phyloP scores from a whole-genome alignment of 352 stramenopile species.

The Phytopythium vexans region DNA sequence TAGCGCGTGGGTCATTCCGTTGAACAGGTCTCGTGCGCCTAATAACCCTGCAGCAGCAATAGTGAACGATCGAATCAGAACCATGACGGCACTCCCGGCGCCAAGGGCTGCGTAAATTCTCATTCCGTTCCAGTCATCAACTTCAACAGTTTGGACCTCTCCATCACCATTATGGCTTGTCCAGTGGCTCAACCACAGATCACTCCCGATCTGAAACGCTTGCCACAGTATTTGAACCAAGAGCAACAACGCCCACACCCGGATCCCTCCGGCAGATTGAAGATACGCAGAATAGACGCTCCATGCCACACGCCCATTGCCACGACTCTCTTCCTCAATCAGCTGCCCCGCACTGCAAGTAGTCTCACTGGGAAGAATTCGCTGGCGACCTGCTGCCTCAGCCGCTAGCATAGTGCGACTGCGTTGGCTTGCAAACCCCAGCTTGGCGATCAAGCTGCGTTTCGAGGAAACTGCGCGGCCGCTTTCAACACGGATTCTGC shows the following conservation, averaged over 20 bases:
- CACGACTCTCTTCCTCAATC: conserved; percentile 69
- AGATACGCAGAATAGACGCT: conserved; percentile 67
- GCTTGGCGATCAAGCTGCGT: conserved; percentile 49
- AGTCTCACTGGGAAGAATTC: conserved; percentile 30
- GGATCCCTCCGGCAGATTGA: conserved; percentile 54
- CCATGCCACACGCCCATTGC: conserved; percentile 52
- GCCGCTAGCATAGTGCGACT: background rate
- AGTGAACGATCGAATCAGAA: too few species aligned
- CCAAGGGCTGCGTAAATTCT: too few species aligned
- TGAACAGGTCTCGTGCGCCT: conserved; percentile 68
- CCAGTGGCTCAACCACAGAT: too few species aligned
- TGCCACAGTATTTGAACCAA: too few species aligned
- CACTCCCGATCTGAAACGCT: too few species aligned
- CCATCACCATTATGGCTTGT: too few species aligned
- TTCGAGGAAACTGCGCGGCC: background rate
- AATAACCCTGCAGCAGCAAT: conserved; percentile 33
- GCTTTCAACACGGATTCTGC: too few species aligned
- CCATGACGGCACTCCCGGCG: too few species aligned
- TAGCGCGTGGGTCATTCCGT: conserved; percentile 84
- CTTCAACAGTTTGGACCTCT: too few species aligned
- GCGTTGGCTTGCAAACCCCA: background rate
- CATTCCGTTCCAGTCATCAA: too few species aligned
- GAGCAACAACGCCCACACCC: conserved; percentile 12
- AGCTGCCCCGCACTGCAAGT: conserved; percentile 22
- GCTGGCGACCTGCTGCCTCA: conserved; percentile 39